phyloP scores from a whole-genome alignment of 1,284 basidiomycete species.

The Cryptococcus wingfieldii region DNA sequence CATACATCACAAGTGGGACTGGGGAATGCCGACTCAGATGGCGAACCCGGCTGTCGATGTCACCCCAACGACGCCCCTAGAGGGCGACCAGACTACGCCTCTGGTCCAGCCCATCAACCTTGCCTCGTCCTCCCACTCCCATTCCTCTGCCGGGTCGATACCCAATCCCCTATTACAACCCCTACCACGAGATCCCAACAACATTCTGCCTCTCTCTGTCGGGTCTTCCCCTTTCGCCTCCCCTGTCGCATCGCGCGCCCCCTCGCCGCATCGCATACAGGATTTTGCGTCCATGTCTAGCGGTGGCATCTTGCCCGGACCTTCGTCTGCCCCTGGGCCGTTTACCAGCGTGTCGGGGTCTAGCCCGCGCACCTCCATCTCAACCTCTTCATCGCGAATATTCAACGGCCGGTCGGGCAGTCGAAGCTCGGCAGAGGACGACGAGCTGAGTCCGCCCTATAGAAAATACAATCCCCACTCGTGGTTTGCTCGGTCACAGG shows the following conservation, averaged over 20 bases:
- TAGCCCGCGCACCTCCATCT: conserved; percentile 26
- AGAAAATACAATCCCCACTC: neutral
- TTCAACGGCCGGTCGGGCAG: conserved; percentile 20
- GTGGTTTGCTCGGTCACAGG: neutral
- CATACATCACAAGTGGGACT: conserved; percentile 5
- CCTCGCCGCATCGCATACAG: conserved; percentile 18
- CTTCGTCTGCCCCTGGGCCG: conserved; percentile 1
- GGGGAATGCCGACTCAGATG: conserved; percentile 8
- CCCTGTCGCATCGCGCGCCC: conserved; percentile 13
- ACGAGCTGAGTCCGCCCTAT: conserved; percentile 6
- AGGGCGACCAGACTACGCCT: neutral
- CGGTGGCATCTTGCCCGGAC: conserved; percentile 3
- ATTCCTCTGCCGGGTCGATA: conserved; percentile 2
- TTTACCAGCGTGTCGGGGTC: conserved; percentile 6
- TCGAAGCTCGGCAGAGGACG: conserved; percentile 24
- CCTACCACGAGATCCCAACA: conserved; percentile 24
- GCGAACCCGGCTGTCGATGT: conserved; percentile 15
- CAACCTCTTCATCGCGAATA: conserved; percentile 24
- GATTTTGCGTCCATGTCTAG: neutral
- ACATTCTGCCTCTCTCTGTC: conserved; percentile 29
- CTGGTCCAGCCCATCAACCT: conserved; percentile 2
- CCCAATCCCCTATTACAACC: conserved; percentile 10
- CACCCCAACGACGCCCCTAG: neutral
- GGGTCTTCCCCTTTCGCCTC: conserved; percentile 20
- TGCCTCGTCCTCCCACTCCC: conserved; percentile 5